phyloP scores from a whole-genome alignment of 2,329 filamentous ascomycete species.

The Colletotrichum kahawae region DNA sequence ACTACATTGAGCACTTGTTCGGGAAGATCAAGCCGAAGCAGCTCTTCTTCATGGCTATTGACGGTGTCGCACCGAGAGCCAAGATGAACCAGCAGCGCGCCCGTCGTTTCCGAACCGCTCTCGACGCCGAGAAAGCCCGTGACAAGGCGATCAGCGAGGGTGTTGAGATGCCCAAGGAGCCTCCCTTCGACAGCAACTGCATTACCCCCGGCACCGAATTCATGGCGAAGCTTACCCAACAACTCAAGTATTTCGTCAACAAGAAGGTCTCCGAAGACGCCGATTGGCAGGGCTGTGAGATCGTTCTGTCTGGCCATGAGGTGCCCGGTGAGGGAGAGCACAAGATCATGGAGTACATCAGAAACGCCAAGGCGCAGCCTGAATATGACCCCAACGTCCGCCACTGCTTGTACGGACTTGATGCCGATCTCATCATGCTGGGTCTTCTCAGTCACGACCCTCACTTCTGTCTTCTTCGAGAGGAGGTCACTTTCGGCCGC shows the following conservation, averaged over 20 bases:
- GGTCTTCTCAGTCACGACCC: slow-evolving; percentile 96
- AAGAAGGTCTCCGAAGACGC: slow-evolving; percentile 98
- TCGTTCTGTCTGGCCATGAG: slow-evolving; percentile 96
- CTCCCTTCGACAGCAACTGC: slow-evolving; percentile 97
- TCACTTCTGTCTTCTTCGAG: slow-evolving; percentile 94
- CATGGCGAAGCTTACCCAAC: slow-evolving; percentile 93
- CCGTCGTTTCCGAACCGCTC: slow-evolving; percentile 89
- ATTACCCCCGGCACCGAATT: slow-evolving; percentile 98
- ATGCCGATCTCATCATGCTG: slow-evolving; percentile 98
- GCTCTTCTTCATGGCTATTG: slow-evolving; percentile 99
- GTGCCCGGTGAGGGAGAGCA: slow-evolving; percentile 98
- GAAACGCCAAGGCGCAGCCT: slow-evolving; percentile 93
- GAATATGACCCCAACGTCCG: slow-evolving; percentile 92
- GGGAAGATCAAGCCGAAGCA: slow-evolving; percentile 99
- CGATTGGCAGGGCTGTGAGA: slow-evolving; percentile 96
- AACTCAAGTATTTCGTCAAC: slow-evolving; percentile 97
- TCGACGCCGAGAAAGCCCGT: slow-evolving; percentile 87
- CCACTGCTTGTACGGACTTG: slow-evolving; percentile 95
- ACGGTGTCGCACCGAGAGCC: slow-evolving; percentile 94
- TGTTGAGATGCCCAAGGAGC: slow-evolving; percentile 91
- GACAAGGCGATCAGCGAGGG: slow-evolving; percentile 93
- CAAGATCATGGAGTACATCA: slow-evolving; percentile 99
- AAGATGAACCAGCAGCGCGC: slow-evolving; percentile 99
- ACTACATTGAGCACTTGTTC: slow-evolving; percentile 98
- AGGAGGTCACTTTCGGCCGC: slow-evolving; percentile 96